Base-by-base conservation (phyloP, 345 rosid genomes). In the Leavenworthia alabamica region DNA sequence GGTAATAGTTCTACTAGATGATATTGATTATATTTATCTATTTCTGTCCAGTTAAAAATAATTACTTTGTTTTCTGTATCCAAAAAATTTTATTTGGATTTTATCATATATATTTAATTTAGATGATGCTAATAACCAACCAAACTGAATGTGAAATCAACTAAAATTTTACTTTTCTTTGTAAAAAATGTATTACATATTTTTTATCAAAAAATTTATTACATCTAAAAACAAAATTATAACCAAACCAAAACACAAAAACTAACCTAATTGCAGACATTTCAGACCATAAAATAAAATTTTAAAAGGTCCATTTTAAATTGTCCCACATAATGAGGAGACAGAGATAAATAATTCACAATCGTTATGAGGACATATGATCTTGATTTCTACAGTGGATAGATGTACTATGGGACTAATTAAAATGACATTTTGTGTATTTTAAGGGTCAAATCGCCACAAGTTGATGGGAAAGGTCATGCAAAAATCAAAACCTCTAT, bases 391-490 rank as follows among this genome's bases (percentile, higher is more conserved):
- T 49, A 58, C 71, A 58, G 66, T 60, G 20, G 57, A 69, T 60
- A 40, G 29, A 19, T 49, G 62, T 62, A 37, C 74, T 42, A 48
- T 42, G 58, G 47, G 77, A 67, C 77, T 79, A 39, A 50, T 56
- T 57, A 39, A 37, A 41, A 66, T 75, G 75, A 81, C 59, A 58
- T 64, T 56, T 46, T 8, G 11, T 33, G 76, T 71, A 71, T 75
- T 76, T 76, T 72, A 48, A 52, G 42, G 68, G 83, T 69, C 78
- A 78, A 79, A 67, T 77, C 78, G 44, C 71, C 73, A 77, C 81
- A 81, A 73, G 83, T 73, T 83, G 86, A 75, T 58, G 80, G 70
- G 74, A 75, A 46, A 68, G 66, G 44, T 66, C 54, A 51, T 41
- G 53, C 39, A 76, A 66, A 66, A 66, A 68, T 64, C 60, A 47